These are phyloP conservation scores for Phytophthora tubulina DNA, from an alignment of 352 stramenopile species.

Conservation along the genomic window DNA sequence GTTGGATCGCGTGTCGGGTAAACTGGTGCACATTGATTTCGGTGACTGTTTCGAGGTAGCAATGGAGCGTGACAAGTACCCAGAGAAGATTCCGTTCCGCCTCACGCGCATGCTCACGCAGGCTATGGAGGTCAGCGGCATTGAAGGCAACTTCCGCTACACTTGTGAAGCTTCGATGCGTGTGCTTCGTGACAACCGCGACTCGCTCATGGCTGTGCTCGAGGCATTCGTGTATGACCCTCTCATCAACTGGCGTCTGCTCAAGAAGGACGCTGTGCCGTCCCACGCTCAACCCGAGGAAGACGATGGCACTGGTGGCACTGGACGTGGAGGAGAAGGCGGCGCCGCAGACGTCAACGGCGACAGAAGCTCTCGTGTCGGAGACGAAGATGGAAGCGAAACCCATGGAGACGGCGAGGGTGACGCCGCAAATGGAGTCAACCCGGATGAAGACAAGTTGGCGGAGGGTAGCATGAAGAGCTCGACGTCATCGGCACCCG, in stretches of 20 bases:
- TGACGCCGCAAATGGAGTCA: conserved; percentile 26
- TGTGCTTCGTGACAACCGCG: conserved; percentile 98
- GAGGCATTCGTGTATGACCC: conserved; percentile 99
- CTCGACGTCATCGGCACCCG: conserved; percentile 51
- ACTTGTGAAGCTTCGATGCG: conserved; percentile 99
- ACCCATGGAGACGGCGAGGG: conserved; percentile 29
- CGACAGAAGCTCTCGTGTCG: conserved; percentile 27
- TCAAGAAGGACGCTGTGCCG: conserved; percentile 88
- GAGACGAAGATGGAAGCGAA: conserved; percentile 32
- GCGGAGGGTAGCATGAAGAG: conserved; percentile 65
- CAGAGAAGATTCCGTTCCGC: conserved; percentile 99
- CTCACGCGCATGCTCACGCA: conserved; percentile 99
- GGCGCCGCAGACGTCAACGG: conserved; percentile 25
- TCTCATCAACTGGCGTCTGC: conserved; percentile 98
- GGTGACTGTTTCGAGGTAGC: conserved; percentile 99
- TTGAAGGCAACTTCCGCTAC: conserved; percentile 99
- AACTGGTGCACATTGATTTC: conserved; percentile 99
- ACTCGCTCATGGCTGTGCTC: conserved; percentile 99
- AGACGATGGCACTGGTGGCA: conserved; percentile 44
- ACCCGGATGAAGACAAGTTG: conserved; percentile 51
- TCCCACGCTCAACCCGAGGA: conserved; percentile 80
- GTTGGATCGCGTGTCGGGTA: conserved; percentile 99
- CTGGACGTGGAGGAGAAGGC: conserved; percentile 44
- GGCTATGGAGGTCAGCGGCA: conserved; percentile 99
- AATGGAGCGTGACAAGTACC: conserved; percentile 99